Percentiles rank a stretch among this genome's conserved stretches.
phyloP scores from a whole-genome alignment of 768 basidiomycete species.

The Inosperma sp. region DNA sequence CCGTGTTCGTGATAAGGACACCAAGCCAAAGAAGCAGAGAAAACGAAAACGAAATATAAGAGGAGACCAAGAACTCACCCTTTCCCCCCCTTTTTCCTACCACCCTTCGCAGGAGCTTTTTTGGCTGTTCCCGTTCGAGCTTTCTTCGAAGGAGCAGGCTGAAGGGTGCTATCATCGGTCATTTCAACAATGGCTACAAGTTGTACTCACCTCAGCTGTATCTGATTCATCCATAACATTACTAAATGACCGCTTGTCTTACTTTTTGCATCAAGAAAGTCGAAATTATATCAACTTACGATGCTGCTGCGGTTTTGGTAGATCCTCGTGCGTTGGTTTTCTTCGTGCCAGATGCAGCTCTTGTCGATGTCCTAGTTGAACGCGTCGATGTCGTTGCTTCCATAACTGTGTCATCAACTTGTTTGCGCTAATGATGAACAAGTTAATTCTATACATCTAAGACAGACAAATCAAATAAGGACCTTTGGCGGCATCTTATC shows the following conservation, averaged over 20 bases:
- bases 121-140: constrained; percentile 26
- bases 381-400: constrained; percentile 33
- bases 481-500: constrained; percentile 38
- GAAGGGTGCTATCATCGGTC: too few relatives aligned
- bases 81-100: constrained; percentile 14
- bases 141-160: constrained; percentile 23
- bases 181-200: too few relatives aligned
- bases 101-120: constrained; percentile 24
- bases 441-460: neutral
- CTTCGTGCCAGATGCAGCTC: constrained; percentile 15
- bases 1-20: neutral
- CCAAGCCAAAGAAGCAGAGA: neutral
- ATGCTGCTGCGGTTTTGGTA: constrained; percentile 6
- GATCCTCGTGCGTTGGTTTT: constrained; percentile 9
- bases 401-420: constrained; percentile 37
- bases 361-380: constrained; percentile 25
- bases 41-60: neutral
- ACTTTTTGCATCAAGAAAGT: neutral
- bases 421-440: constrained; percentile 50
- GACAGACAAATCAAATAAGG: neutral
- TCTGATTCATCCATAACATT: constrained; percentile 11
- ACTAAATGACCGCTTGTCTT: neutral
- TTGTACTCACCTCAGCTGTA: constrained; percentile 14
- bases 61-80: constrained; percentile 14
- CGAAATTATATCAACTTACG: neutral